Base-by-base conservation (phyloP, 164 flowering plant species). In the Kingdonia uniflora region DNA sequence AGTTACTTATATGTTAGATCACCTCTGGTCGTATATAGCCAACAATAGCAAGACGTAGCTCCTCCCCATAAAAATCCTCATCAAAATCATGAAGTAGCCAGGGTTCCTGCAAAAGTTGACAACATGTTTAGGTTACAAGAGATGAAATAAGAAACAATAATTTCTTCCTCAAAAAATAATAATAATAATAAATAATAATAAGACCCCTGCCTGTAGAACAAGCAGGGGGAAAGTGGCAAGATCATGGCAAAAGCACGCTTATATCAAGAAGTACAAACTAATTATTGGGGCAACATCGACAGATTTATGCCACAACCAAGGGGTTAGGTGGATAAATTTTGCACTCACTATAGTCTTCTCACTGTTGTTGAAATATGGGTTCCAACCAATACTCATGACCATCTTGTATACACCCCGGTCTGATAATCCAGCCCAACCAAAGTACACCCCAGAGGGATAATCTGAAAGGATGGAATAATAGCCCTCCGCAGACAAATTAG, bases 321-420 rank as follows among this genome's bases (percentile, higher is more conserved):
- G n/a, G n/a, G n/a, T n/a, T n/a, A n/a, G n/a, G n/a, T n/a, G n/a
- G n/a, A n/a, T n/a, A n/a, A n/a, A n/a, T n/a, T n/a, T 50, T 20
- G n/a, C 20, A 81, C 96, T 81, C 67, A 91, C 98, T 13, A 91
- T 84, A 1, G 95, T 81, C 70, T 90, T 90, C 69, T 90, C 87
- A 1, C 74, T 24, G 72, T 90, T 90, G 77, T 90, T 65, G 65
- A 87, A 91, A 58, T 77, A 85, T 25, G 98, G 98, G 42, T 91
- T 91, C 96, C 96, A 85, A 25, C 98, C 98, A 56, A 91, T 72
- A 58, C 98, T 91, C 95, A 85, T 91, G 26, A 84, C 95, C 98
- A 88, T 91, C 76, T 91, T 91, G 71, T 75, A 91, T 56, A 85
- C 63, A 20, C 95, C 96, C 35, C 81, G 71, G 0, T 55, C 64